Evolutionary conservation across 176 grass and related monocot genomes (phyloP).

Genomic region (Alopecurus myosuroides): DNA sequence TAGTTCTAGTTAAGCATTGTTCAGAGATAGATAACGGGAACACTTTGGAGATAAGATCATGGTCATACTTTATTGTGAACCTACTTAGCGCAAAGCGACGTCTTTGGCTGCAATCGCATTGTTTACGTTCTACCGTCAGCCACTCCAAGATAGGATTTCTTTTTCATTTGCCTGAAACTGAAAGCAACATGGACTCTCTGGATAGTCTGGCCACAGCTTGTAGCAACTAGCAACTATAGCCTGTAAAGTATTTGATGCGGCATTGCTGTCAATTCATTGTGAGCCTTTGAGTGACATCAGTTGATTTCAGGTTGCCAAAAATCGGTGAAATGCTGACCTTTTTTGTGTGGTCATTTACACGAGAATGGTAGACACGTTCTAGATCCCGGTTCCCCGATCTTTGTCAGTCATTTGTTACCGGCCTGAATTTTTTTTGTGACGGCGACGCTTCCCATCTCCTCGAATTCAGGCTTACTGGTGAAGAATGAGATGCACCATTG

Average conservation of each 20-base stretch:
- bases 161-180: slow-evolving; percentile 26
- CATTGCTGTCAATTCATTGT: slow-evolving; percentile 5
- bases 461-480: slow-evolving; percentile 17
- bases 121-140: slow-evolving; percentile 6
- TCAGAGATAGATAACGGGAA: slow-evolving; percentile 21
- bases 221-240: slow-evolving; percentile 1
- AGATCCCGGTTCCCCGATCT: slow-evolving; percentile 36
- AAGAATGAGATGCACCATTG: slow-evolving; percentile 29
- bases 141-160: background rate
- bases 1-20: slow-evolving; percentile 13
- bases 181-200: slow-evolving; percentile 19
- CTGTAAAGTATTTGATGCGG: slow-evolving; percentile 18
- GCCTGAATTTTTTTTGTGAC: slow-evolving; percentile 12
- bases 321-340: background rate
- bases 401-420: slow-evolving; percentile 34
- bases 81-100: slow-evolving; percentile 27
- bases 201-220: slow-evolving; percentile 17
- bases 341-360: slow-evolving; percentile 31
- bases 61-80: slow-evolving; percentile 34
- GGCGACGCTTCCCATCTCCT: slow-evolving; percentile 25
- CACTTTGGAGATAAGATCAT: slow-evolving; percentile 44
- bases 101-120: slow-evolving; percentile 16
- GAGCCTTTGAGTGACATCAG: slow-evolving; percentile 15
- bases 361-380: slow-evolving; percentile 14
- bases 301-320: slow-evolving; percentile 31